Percentiles rank a stretch among this genome's conserved stretches.
These are phyloP conservation scores for Porogramme epimiltina DNA, from an alignment of 1,284 basidiomycete genomes.

Conservation along the genomic window DNA sequence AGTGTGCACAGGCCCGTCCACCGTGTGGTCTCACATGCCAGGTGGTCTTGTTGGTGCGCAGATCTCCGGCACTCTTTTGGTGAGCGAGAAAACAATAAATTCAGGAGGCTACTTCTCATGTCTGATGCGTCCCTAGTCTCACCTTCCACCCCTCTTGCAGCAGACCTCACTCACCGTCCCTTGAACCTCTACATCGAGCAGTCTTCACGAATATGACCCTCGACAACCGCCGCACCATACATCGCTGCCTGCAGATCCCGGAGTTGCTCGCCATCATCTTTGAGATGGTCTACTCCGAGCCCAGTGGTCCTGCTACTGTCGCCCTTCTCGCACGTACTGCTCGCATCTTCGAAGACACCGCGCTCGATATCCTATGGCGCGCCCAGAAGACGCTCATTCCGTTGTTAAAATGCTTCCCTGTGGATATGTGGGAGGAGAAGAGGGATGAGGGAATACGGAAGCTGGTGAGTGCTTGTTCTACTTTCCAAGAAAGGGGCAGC, in stretches of 20 bases:
- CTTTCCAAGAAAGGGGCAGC: background rate
- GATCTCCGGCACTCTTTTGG: too few species aligned
- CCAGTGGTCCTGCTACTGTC: slow-evolving; percentile 1
- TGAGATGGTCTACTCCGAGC: background rate
- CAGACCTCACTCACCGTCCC: too few species aligned
- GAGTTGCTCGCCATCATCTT: slow-evolving; percentile 18
- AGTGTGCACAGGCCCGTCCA: too few species aligned
- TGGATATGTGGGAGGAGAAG: slow-evolving; percentile 10
- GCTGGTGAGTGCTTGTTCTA: slow-evolving; percentile 2
- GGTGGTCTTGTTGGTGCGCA: too few species aligned
- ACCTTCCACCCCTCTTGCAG: too few species aligned
- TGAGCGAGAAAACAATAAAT: too few species aligned
- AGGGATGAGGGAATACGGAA: slow-evolving; percentile 1
- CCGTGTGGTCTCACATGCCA: too few species aligned
- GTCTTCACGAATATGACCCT: background rate
- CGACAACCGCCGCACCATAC: background rate
- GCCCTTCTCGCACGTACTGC: slow-evolving; percentile 16
- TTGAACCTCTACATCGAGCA: background rate
- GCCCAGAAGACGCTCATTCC: slow-evolving; percentile 11
- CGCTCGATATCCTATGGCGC: slow-evolving; percentile 19
- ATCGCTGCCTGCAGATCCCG: slow-evolving; percentile 12
- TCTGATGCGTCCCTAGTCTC: too few species aligned
- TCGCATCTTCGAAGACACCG: slow-evolving; percentile 13
- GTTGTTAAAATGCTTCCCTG: slow-evolving; percentile 18
- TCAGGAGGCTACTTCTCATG: too few species aligned